These are phyloP conservation scores for Eimeria necatrix DNA, from an alignment of 169 alveolate species.

Conservation along the genomic window DNA sequence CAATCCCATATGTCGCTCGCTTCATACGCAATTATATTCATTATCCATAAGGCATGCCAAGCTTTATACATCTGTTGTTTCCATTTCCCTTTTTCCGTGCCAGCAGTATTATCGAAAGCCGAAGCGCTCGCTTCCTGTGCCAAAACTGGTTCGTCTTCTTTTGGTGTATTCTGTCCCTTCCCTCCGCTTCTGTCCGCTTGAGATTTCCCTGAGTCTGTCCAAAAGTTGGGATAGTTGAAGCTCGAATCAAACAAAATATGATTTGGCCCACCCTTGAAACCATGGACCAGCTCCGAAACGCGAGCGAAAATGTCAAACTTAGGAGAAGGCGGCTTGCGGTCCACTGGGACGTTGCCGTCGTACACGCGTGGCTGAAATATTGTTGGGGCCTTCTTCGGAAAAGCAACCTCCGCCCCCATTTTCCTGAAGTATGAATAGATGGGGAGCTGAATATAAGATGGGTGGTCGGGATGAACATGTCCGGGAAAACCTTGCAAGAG, in stretches of 20 bases:
- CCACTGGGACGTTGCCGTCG: slow-evolving; percentile 72
- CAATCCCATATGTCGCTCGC: slow-evolving; percentile 48
- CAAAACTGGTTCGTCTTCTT: neutral
- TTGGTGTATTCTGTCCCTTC: neutral
- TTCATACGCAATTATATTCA: slow-evolving; percentile 38
- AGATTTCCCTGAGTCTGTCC: neutral
- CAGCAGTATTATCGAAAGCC: neutral
- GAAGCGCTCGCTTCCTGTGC: neutral
- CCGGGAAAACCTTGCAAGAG: slow-evolving; percentile 51
- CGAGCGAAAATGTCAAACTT: slow-evolving; percentile 31
- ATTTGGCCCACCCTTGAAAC: neutral
- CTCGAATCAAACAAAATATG: neutral
- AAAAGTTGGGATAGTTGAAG: neutral
- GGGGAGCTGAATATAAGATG: slow-evolving; percentile 46
- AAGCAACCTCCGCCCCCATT: slow-evolving; percentile 61
- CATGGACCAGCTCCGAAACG: slow-evolving; percentile 13
- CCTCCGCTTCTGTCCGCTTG: neutral
- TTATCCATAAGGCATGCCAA: slow-evolving; percentile 50
- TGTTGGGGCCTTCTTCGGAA: slow-evolving; percentile 62
- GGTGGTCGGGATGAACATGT: slow-evolving; percentile 70
- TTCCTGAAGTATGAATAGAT: slow-evolving; percentile 52
- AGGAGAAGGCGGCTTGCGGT: slow-evolving; percentile 12
- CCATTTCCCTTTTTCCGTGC: neutral
- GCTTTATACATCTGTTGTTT: slow-evolving; percentile 4
- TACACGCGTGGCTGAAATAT: slow-evolving; percentile 64